A percentile compares a stretch with the other conserved stretches of the same genome.
phyloP scores from a whole-genome alignment of 2,329 filamentous ascomycete species.

The Exophiala sp. region DNA sequence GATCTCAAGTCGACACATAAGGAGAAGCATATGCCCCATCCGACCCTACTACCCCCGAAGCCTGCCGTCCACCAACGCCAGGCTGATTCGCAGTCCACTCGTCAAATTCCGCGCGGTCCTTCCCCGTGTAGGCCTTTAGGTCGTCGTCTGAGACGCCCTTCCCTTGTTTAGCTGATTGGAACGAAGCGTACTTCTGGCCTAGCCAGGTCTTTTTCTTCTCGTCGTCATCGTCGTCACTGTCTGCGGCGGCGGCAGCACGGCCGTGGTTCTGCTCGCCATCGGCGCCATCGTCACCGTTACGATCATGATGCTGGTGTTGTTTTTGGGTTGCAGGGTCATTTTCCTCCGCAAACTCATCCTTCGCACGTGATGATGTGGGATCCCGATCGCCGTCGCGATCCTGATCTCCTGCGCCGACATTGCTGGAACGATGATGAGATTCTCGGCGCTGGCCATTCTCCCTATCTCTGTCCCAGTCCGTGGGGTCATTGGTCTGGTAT shows the following conservation, averaged over 20 bases:
- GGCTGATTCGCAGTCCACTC: constrained; percentile 12
- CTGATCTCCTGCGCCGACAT: background rate
- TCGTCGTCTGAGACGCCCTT: constrained; percentile 19
- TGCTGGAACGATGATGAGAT: background rate
- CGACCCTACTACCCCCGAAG: background rate
- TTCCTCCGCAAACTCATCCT: constrained; percentile 18
- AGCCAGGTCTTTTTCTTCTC: constrained; percentile 19
- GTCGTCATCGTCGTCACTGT: background rate
- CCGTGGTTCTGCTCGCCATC: background rate
- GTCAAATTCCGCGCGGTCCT: constrained; percentile 14
- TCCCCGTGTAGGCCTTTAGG: constrained; percentile 24
- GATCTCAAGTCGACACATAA: background rate
- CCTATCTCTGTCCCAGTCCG: too few relatives aligned
- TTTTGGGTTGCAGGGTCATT: constrained; percentile 20
- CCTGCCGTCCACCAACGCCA: constrained; percentile 11
- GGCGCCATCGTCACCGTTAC: background rate
- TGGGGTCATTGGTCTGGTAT: background rate
- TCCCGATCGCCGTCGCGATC: constrained; percentile 2
- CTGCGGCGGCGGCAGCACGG: background rate
- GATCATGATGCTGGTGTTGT: background rate
- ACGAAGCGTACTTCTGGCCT: constrained; percentile 19
- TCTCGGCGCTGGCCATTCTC: background rate
- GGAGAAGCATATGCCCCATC: background rate
- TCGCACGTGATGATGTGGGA: constrained; percentile 16
- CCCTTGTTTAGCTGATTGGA: constrained; percentile 13